A percentile compares a stretch with the other conserved stretches of the same genome.
Evolutionary conservation across 2,329 filamentous ascomycete genomes (phyloP).

Genomic region (Sarocladiaceae sp.): DNA sequence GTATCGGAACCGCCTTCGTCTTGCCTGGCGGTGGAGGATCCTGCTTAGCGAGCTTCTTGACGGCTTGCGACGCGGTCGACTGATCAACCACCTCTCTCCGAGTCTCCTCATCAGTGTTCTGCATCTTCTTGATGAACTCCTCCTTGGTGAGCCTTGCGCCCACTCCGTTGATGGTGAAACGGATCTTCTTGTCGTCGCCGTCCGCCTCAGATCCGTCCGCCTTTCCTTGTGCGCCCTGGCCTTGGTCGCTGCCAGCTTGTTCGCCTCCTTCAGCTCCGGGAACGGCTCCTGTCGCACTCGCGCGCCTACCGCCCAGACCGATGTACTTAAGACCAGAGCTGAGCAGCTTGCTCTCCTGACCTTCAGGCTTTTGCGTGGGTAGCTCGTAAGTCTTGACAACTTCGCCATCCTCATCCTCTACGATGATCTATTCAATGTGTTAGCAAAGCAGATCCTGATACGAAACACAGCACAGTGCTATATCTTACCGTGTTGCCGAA

Average conservation of each 20-base stretch:
- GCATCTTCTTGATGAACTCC: slow-evolving; percentile 71
- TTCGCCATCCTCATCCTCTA: slow-evolving; percentile 81
- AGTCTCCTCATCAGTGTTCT: slow-evolving; percentile 62
- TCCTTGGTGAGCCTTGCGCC: slow-evolving; percentile 72
- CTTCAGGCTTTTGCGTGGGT: slow-evolving; percentile 44
- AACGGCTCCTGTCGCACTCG: slow-evolving; percentile 21
- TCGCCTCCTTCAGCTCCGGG: slow-evolving; percentile 25
- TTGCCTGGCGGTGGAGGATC: slow-evolving; percentile 18
- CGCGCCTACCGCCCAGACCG: slow-evolving; percentile 40
- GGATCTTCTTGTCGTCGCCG: slow-evolving; percentile 63
- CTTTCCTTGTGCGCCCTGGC: not conserved
- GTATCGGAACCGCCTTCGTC: slow-evolving; percentile 9
- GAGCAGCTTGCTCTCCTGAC: slow-evolving; percentile 31
- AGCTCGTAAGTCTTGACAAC: slow-evolving; percentile 81
- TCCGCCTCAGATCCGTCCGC: slow-evolving; percentile 35
- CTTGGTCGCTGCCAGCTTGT: no score
- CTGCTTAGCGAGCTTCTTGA: slow-evolving; percentile 45
- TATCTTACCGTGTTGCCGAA: slow-evolving; percentile 67
- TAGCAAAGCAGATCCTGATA: not conserved
- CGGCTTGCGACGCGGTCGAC: slow-evolving; percentile 38
- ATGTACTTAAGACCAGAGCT: slow-evolving; percentile 46
- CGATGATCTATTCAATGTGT: slow-evolving; percentile 57
- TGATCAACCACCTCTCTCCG: slow-evolving; percentile 47
- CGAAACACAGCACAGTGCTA: not conserved
- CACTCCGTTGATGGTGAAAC: slow-evolving; percentile 70